These are phyloP conservation scores for Colletotrichum camelliae DNA, from an alignment of 2,329 filamentous ascomycete genomes.

Conservation along the genomic window DNA sequence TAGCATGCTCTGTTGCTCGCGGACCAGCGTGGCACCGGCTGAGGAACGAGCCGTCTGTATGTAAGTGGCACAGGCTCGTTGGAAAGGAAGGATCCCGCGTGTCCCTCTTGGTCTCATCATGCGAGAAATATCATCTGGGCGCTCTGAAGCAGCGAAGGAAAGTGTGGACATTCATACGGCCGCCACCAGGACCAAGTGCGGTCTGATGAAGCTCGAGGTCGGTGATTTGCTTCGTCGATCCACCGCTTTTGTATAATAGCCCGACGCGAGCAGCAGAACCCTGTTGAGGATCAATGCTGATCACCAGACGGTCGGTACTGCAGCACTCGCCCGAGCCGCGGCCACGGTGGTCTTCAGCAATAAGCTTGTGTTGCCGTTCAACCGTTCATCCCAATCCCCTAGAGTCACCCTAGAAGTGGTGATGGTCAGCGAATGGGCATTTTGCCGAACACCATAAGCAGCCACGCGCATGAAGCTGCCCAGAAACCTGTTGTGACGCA, in stretches of 20 bases:
- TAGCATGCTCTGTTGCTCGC: neutral
- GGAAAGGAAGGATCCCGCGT: neutral
- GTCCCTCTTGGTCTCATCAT: neutral
- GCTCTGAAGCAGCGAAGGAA: neutral
- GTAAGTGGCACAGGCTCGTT: neutral
- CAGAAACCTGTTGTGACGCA: neutral
- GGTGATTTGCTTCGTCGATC: neutral
- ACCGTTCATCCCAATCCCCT: neutral
- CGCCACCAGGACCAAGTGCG: neutral
- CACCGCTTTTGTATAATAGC: neutral
- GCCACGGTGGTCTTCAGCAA: neutral
- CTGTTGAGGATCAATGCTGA: neutral
- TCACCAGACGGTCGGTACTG: neutral
- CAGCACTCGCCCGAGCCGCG: neutral
- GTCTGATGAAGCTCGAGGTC: neutral
- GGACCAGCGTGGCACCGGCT: neutral
- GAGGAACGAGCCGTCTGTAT: neutral
- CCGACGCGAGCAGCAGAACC: neutral
- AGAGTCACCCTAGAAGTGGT: neutral
- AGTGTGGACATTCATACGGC: neutral
- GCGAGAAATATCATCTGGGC: neutral
- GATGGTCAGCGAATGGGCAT: neutral
- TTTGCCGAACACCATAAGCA: neutral
- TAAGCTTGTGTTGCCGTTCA: neutral
- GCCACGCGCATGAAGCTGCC: neutral